These are phyloP conservation scores for Myxozyma mucilagina DNA, from an alignment of 805 yeast species.

Conservation along the genomic window DNA sequence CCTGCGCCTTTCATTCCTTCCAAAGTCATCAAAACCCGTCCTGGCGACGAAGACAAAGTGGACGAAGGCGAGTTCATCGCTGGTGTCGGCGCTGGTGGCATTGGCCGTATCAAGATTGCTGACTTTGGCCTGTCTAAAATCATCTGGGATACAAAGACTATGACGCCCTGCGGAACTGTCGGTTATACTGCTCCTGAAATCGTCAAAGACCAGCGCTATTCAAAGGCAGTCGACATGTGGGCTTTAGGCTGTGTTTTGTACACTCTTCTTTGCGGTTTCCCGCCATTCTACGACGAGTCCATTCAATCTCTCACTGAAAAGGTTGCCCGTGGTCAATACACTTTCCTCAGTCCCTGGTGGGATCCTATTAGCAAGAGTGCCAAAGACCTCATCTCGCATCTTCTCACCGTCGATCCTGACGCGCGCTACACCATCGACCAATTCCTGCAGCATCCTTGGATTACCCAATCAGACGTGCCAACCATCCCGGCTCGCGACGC, in stretches of 20 bases:
- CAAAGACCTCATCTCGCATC: slow-evolving; percentile 63
- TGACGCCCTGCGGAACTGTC: slow-evolving; percentile 98
- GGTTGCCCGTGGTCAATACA: slow-evolving; percentile 76
- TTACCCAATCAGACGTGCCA: slow-evolving; percentile 43
- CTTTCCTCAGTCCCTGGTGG: slow-evolving; percentile 85
- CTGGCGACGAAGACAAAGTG: slow-evolving; percentile 50
- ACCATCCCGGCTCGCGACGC: slow-evolving; percentile 33
- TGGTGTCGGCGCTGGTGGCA: slow-evolving; percentile 88
- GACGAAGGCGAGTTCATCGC: slow-evolving; percentile 87
- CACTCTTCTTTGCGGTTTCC: slow-evolving; percentile 93
- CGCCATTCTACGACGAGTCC: slow-evolving; percentile 90
- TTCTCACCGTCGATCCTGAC: slow-evolving; percentile 70
- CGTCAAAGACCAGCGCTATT: slow-evolving; percentile 87
- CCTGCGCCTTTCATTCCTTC: slow-evolving; percentile 52
- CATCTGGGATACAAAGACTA: slow-evolving; percentile 81
- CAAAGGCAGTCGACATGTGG: slow-evolving; percentile 98
- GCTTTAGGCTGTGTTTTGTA: slow-evolving; percentile 95
- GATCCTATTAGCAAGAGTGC: slow-evolving; percentile 73
- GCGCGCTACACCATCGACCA: slow-evolving; percentile 70
- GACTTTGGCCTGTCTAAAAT: slow-evolving; percentile 95
- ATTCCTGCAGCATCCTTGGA: slow-evolving; percentile 77
- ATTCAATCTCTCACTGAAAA: slow-evolving; percentile 72
- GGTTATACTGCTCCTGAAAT: slow-evolving; percentile 99
- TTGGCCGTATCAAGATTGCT: slow-evolving; percentile 86
- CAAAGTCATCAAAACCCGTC: slow-evolving; percentile 38